These are phyloP conservation scores for Penicillium roqueforti DNA, from an alignment of 495 filamentous ascomycete genomes.

Conservation along the genomic window DNA sequence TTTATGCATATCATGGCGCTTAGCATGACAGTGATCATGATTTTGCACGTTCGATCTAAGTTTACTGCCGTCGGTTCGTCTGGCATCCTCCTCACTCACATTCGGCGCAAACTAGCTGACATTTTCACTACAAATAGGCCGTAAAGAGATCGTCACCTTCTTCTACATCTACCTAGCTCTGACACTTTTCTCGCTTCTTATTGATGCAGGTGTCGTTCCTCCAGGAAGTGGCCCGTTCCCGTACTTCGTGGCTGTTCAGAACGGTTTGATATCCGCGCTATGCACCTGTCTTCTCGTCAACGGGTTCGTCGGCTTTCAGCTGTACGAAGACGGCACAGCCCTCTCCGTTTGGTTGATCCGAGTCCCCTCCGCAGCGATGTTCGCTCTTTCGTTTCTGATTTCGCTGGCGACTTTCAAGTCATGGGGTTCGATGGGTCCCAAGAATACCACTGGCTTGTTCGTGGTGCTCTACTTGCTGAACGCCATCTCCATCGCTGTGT, in stretches of 20 bases:
- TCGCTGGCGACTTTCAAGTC: slow-evolving; percentile 89
- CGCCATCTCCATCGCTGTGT: slow-evolving; percentile 77
- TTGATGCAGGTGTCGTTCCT: slow-evolving; percentile 91
- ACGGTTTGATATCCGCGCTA: slow-evolving; percentile 83
- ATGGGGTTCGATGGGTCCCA: slow-evolving; percentile 80
- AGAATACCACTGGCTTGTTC: slow-evolving; percentile 83
- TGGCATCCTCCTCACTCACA: not conserved
- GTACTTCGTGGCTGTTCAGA: slow-evolving; percentile 88
- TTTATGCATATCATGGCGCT: slow-evolving; percentile 92
- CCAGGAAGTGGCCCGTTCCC: slow-evolving; percentile 74
- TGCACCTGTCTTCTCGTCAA: slow-evolving; percentile 91
- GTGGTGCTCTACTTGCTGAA: slow-evolving; percentile 91
- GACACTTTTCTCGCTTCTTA: slow-evolving; percentile 80
- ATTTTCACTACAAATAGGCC: slow-evolving; percentile 52
- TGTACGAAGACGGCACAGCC: slow-evolving; percentile 97
- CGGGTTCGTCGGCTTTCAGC: slow-evolving; percentile 96
- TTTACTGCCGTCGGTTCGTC: slow-evolving; percentile 96
- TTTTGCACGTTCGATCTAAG: slow-evolving; percentile 91
- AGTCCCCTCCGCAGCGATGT: slow-evolving; percentile 70
- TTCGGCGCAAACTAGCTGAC: slow-evolving; percentile 6
- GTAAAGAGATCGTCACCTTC: slow-evolving; percentile 96
- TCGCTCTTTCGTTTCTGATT: slow-evolving; percentile 80
- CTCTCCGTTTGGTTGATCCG: slow-evolving; percentile 93
- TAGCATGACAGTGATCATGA: slow-evolving; percentile 93
- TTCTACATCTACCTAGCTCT: slow-evolving; percentile 95